Percentiles rank a stretch among this genome's conserved stretches.
Evolutionary conservation across 2,329 filamentous ascomycete genomes (phyloP).

Genomic region (Diaporthe sp.): DNA sequence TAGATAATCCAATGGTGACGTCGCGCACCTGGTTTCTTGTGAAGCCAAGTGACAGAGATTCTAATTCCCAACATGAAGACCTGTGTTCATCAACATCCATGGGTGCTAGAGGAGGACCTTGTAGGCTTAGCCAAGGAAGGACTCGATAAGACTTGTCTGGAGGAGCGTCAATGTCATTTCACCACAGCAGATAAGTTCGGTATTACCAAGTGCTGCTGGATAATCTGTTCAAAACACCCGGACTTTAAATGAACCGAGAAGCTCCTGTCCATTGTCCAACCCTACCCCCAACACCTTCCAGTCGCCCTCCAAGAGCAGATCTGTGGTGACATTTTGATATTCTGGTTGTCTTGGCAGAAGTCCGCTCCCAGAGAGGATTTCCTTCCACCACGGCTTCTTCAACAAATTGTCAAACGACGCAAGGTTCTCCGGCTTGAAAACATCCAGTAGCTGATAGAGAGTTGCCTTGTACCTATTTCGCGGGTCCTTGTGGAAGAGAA

Average conservation of each 20-base stretch:
- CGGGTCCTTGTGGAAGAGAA: neutral
- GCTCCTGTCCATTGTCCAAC: neutral
- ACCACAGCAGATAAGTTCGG: no score
- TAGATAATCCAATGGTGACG: no score
- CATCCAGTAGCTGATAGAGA: neutral
- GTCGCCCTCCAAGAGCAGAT: neutral
- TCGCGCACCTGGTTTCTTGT: no score
- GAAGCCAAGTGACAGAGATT: no score
- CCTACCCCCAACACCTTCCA: slow-evolving; percentile 2
- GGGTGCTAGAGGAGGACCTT: no score
- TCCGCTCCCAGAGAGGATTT: neutral
- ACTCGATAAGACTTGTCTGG: no score
- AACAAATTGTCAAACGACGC: neutral
- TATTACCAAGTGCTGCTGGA: no score
- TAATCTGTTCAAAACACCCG: neutral
- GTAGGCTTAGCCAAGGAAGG: no score
- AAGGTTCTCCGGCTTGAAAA: slow-evolving; percentile 11
- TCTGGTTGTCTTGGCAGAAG: neutral
- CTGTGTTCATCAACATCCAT: no score
- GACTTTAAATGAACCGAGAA: neutral
- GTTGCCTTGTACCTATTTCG: neutral
- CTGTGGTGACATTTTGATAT: neutral
- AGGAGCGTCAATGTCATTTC: no score
- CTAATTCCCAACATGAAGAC: no score
- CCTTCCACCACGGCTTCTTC: slow-evolving; percentile 16